phyloP scores from a whole-genome alignment of 1,284 basidiomycete genomes.

The Somion occarium region DNA sequence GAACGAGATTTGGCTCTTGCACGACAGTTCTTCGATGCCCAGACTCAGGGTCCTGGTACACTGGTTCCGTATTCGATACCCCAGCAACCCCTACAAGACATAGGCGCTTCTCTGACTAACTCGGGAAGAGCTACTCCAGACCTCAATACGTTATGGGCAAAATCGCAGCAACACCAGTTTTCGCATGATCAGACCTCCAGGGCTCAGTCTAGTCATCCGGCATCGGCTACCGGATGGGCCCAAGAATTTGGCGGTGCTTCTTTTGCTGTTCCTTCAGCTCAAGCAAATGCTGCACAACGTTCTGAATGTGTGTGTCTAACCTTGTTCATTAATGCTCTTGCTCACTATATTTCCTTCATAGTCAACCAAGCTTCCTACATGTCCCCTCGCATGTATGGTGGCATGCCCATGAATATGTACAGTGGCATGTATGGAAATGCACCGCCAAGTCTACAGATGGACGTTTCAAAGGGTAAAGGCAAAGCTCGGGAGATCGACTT shows the following conservation, averaged over 20 bases:
- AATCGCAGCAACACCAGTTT: conserved; percentile 28
- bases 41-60: conserved; percentile 29
- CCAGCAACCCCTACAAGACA: conserved; percentile 32
- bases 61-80: conserved; percentile 26
- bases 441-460: conserved; percentile 24
- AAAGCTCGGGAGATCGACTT: conserved; percentile 75
- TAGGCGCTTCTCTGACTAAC: conserved; percentile 32
- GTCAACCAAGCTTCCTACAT: conserved; percentile 28
- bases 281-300: conserved; percentile 17
- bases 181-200: conserved; percentile 14
- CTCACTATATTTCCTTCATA: conserved; percentile 6
- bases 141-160: conserved; percentile 50
- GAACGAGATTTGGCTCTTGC: conserved; percentile 71
- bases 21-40: conserved; percentile 69
- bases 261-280: conserved; percentile 11
- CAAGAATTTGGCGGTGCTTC: conserved; percentile 23
- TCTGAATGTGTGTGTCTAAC: conserved; percentile 19
- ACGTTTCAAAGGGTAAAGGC: conserved; percentile 54
- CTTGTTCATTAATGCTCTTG: too few species aligned
- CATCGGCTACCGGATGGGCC: conserved; percentile 19
- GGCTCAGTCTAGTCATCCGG: too few species aligned
- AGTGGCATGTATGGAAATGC: conserved; percentile 26
- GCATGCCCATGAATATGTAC: conserved; percentile 26
- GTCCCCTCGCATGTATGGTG: conserved; percentile 28
- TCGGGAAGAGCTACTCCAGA: conserved; percentile 24